A percentile compares a stretch with the other conserved stretches of the same genome.
Evolutionary conservation across 495 filamentous ascomycete species (phyloP).

Genomic region (Neurospora cerealis): DNA sequence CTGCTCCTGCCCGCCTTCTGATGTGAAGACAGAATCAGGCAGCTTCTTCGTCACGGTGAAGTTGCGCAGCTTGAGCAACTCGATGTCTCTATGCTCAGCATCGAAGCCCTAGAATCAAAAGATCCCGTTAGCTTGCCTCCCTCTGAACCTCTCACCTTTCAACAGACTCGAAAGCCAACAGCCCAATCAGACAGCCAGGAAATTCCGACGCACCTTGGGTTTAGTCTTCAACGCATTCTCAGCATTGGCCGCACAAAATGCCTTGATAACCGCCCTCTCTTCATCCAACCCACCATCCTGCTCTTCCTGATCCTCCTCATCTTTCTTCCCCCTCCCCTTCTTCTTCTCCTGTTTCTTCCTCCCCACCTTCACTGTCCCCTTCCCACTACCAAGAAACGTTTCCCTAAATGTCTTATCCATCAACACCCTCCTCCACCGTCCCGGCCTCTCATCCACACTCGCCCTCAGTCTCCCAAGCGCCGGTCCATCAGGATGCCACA

Average conservation of each 20-base stretch:
- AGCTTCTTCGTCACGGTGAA: conserved; percentile 60
- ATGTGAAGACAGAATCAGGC: conserved; percentile 44
- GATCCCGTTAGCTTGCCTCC: neutral
- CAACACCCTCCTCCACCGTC: conserved; percentile 56
- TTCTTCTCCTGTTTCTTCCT: too few species aligned
- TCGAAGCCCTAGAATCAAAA: conserved; percentile 51
- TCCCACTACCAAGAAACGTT: conserved; percentile 50
- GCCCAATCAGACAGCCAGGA: neutral
- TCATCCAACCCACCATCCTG: neutral
- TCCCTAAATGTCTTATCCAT: conserved; percentile 45
- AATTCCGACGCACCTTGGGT: conserved; percentile 55
- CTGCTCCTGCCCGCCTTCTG: conserved; percentile 26
- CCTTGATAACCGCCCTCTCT: conserved; percentile 37
- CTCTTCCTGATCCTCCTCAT: neutral
- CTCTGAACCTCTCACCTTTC: neutral
- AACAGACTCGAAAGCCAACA: neutral
- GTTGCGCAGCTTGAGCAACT: conserved; percentile 41
- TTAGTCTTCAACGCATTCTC: conserved; percentile 72
- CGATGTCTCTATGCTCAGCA: conserved; percentile 43
- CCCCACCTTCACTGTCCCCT: too few species aligned
- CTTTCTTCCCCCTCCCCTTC: neutral
- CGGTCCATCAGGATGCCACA: conserved; percentile 63
- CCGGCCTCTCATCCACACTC: conserved; percentile 61
- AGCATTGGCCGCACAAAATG: conserved; percentile 56
- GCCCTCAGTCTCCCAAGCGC: conserved; percentile 54